Conservation (phyloP, 257 asterid genomes). For the Nicotiana tabacum region DNA sequence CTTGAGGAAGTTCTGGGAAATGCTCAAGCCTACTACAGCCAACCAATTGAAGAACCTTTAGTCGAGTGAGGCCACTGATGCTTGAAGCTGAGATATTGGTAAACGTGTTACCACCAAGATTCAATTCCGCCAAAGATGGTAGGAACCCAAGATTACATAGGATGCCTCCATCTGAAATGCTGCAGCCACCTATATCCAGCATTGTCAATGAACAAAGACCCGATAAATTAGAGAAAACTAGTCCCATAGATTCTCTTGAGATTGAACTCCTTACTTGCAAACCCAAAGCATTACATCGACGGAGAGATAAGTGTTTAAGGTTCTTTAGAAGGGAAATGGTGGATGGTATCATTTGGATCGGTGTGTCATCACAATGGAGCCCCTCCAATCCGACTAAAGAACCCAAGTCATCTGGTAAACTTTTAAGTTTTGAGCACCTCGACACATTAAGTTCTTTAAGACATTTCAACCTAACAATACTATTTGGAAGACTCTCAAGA, state of each 20-base stretch:
- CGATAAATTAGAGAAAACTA: not conserved
- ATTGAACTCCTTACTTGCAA: not conserved
- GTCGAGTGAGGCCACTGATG: slow-evolving; percentile 9
- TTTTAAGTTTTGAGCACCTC: not conserved
- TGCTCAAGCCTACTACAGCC: not conserved
- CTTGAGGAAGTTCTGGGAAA: slow-evolving; percentile 14
- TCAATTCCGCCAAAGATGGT: not conserved
- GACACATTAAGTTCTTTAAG: not conserved
- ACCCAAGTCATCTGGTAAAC: not conserved
- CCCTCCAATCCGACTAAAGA: not conserved
- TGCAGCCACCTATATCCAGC: slow-evolving; percentile 7
- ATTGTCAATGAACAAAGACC: slow-evolving; percentile 9
- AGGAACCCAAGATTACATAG: slow-evolving; percentile 7
- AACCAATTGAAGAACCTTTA: slow-evolving; percentile 4
- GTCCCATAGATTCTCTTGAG: not conserved
- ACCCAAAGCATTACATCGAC: not conserved
- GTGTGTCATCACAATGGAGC: not conserved
- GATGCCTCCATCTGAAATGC: slow-evolving; percentile 1
- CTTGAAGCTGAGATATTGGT: not conserved
- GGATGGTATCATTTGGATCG: not conserved
- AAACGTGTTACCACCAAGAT: slow-evolving; percentile 10
- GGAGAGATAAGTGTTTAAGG: not conserved
- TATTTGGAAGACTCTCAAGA: not conserved
- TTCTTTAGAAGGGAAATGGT: not conserved
- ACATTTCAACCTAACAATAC: not conserved